Evolutionary conservation across 208 protist species (phyloP), one percentile per base, ranked within the genome.

Genomic region (Crithidia thermophila): DNA sequence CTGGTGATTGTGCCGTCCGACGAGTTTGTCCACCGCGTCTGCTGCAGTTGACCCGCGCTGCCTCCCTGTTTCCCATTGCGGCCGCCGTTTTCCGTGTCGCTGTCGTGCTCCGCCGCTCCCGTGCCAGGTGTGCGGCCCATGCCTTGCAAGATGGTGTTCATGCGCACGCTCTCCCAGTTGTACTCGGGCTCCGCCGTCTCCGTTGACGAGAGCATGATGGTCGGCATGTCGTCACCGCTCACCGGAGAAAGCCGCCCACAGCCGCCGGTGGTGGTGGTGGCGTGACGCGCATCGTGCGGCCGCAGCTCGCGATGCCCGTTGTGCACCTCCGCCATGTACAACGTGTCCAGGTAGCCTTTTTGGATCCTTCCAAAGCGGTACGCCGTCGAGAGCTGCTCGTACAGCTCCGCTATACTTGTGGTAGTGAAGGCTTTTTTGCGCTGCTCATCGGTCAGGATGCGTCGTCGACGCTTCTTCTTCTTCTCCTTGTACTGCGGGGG

Each of bases 271-370:
- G 10, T 11, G 23, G 3, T 4, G 16, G 42, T 43, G 18, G 10
- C 43, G 21, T 49, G 43, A 3, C 33, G 40, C 33, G 47, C 42
- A 28, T 61, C 52, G 23, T 57, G 39, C 40, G 57, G 58, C 1
- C 61, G 68, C 43, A 28, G 60, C 36, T 25, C 13, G 10, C 59
- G 51, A 1, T 13, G 34, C 4, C 68, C 60, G 39, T 55, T 18
- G 11, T 62, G 34, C 23, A 75, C 61, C 43, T 75, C 68, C 36
- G 28, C 14, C 34, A 75, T 68, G 61, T 47, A 56, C 21, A 68
- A 28, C 6, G 60, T 58, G 21, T 75, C 68, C 42, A 75, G 31
- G 25, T 63, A 75, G 31, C 28, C 68, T 18, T 75, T 75, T 13
- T 42, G 39, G 30, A 75, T 57, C 14, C 53, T 52, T 1, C 52